Conservation (phyloP, 139 green algal genomes). For the Chlamydomonas asymmetrica region DNA sequence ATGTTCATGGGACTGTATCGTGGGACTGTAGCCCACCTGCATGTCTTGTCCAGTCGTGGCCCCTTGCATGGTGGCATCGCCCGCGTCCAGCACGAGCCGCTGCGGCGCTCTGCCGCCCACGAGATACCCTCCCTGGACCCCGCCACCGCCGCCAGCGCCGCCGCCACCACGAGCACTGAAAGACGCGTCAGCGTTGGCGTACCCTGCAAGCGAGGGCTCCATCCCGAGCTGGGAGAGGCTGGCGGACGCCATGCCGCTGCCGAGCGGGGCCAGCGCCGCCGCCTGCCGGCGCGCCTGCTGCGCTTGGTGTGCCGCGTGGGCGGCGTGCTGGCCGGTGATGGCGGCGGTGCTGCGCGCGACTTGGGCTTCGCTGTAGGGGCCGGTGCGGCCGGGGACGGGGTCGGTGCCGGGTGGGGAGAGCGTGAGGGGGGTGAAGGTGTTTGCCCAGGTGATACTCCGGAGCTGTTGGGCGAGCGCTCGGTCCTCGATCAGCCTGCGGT, state of each 20-base stretch:
- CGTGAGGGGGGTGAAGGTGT: conserved; percentile 7
- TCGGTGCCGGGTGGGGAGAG: conserved; percentile 14
- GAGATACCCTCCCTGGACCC: no score
- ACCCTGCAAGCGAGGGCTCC: background rate
- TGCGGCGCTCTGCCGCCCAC: no score
- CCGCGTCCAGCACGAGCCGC: no score
- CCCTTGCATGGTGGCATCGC: no score
- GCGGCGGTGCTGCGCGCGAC: background rate
- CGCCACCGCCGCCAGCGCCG: no score
- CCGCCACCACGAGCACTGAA: no score
- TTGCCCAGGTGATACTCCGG: conserved; percentile 14
- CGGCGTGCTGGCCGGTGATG: conserved; percentile 2
- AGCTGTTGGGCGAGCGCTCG: conserved; percentile 39
- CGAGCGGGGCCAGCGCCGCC: background rate
- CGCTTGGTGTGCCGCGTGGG: background rate
- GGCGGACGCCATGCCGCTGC: background rate
- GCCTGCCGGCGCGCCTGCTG: background rate
- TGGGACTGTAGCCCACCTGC: no score
- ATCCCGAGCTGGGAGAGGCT: background rate
- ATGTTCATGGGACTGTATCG: no score
- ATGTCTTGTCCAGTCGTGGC: no score
- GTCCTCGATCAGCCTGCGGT: conserved; percentile 39
- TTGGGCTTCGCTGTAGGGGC: conserved; percentile 7
- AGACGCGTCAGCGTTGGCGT: background rate
- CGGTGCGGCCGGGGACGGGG: background rate